Evolutionary conservation across 2,329 filamentous ascomycete genomes (phyloP), one percentile per base, ranked within the genome.

Genomic region (Colletotrichum siamense): DNA sequence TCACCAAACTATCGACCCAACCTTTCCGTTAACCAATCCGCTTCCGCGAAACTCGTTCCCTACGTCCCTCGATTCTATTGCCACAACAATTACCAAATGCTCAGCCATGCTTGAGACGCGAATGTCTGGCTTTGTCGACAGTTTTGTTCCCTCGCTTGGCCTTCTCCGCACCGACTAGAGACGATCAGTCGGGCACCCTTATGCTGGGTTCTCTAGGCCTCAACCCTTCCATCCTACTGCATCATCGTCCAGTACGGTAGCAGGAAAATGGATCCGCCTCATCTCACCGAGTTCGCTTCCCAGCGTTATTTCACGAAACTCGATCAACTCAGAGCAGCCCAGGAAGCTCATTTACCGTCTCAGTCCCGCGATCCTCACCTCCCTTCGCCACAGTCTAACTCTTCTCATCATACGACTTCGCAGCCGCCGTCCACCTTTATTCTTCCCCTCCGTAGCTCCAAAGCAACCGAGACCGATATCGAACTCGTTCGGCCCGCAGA

Each of bases 221-320:
- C 32, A 39, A 57, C 24, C 79, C 78, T 75, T 61, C 69, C 75
- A 73, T 55, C 69, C 75, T 57, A 79, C 79, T 78, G 77, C 68
- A 71, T 59, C 67, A 80, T 79, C 63, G 77, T 68, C 55, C 74
- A 74, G 65, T 24, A 39, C 63, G 30, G 61, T 63, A 72, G 75
- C 77, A 78, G 80, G 82, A 83, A 83, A 81, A 92, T 93, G 91
- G 92, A 93, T 78, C 91, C 90, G 80, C 87, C 89, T 79, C 91
- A 93, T 78, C 88, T 92, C 77, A 92, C 92, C 76, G 92, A 94
- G 83, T 94, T 94, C 84, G 92, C 91, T 77, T 94, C 92, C 61
- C 87, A 91, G 83, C 90, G 90, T 78, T 94, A 92, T 81, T 91
- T 93, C 79, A 88, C 89, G 71, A 94, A 94, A 84, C 83, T 93